phyloP scores from a whole-genome alignment of 192 early-diverging fungal species.

The Chytriomyces sp. region DNA sequence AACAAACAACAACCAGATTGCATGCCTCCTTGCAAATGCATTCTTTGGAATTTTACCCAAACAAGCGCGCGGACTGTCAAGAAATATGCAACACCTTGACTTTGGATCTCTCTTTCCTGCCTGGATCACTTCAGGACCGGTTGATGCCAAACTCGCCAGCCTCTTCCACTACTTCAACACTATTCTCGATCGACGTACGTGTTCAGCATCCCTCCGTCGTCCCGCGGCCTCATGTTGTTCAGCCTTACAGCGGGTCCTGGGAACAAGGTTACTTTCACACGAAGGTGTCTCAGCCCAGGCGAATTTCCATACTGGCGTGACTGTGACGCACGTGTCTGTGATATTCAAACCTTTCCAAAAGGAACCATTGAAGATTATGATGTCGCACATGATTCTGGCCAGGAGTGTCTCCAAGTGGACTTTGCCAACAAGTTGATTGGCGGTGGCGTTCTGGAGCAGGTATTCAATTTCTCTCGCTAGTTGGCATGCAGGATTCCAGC shows the following conservation, averaged over 20 bases:
- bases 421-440: constrained; percentile 57
- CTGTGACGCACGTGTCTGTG: neutral
- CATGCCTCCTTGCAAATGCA: constrained; percentile 46
- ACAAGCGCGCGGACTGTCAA: constrained; percentile 26
- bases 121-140: constrained; percentile 9
- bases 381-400: too few species aligned
- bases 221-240: neutral
- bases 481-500: too few species aligned
- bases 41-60: constrained; percentile 46
- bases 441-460: constrained; percentile 39
- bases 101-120: constrained; percentile 38
- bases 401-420: constrained; percentile 40
- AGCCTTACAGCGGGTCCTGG: neutral
- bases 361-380: constrained; percentile 52
- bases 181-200: constrained; percentile 23
- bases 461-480: neutral
- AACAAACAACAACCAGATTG: constrained; percentile 24
- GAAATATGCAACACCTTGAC: constrained; percentile 38
- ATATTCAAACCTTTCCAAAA: constrained; percentile 11
- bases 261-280: constrained; percentile 40
- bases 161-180: constrained; percentile 42
- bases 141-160: constrained; percentile 38
- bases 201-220: neutral
- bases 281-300: constrained; percentile 18
- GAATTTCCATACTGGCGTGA: constrained; percentile 35